Percentiles rank a stretch among this genome's conserved stretches.
These are phyloP conservation scores for Solanum sitiens DNA, from an alignment of 257 asterid genomes.

Conservation along the genomic window DNA sequence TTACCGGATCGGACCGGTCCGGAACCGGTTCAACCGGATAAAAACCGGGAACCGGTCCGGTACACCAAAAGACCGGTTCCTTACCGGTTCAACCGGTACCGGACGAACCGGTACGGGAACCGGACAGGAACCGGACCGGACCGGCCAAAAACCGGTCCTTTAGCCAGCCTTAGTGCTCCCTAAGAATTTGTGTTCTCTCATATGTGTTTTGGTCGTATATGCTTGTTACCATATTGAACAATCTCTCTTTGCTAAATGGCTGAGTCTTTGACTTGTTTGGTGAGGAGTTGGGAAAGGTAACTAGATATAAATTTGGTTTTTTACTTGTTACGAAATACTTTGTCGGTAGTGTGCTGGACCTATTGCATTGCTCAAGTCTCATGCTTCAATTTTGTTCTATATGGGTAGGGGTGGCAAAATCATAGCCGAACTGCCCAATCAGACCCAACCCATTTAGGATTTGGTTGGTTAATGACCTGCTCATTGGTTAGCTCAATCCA, in stretches of 20 bases:
- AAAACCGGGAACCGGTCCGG: no score
- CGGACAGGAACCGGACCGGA: no score
- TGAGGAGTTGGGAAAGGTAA: not conserved
- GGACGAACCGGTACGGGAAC: no score
- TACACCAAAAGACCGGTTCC: no score
- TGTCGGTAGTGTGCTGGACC: not conserved
- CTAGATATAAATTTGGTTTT: not conserved
- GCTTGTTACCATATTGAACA: not conserved
- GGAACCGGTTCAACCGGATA: no score
- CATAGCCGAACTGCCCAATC: no score
- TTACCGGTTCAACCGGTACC: no score
- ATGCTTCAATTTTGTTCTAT: not conserved
- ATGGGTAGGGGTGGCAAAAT: not conserved
- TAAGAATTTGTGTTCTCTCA: not conserved
- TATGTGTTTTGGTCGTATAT: not conserved
- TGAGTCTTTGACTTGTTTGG: not conserved
- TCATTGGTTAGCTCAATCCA: no score
- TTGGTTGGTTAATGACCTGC: not conserved
- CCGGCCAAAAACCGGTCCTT: no score
- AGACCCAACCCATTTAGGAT: no score
- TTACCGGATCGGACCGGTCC: no score
- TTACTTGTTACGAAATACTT: not conserved
- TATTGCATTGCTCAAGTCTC: not conserved
- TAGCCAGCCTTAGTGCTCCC: no score
- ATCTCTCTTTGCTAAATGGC: not conserved